phyloP scores from a whole-genome alignment of 176 grass and related monocot genomes.

The Musa itinerans region DNA sequence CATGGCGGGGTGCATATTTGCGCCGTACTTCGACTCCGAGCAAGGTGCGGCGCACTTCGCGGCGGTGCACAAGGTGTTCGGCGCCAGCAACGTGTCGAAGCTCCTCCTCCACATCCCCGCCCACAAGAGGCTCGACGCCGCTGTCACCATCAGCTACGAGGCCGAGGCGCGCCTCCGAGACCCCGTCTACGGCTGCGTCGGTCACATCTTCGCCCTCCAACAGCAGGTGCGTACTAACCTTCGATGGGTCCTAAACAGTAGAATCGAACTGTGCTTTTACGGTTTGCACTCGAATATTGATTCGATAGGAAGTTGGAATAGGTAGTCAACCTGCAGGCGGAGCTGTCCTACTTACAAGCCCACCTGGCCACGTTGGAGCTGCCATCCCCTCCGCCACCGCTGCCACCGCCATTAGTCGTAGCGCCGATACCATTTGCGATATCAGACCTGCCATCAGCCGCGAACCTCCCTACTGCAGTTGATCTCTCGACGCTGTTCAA shows the following conservation, averaged over 20 bases:
- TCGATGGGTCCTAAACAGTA: no score
- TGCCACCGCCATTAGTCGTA: conserved; percentile 38
- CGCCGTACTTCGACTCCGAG: conserved; percentile 96
- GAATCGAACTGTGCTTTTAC: no score
- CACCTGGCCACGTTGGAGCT: conserved; percentile 86
- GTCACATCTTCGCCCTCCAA: conserved; percentile 94
- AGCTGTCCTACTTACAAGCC: conserved; percentile 86
- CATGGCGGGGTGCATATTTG: conserved; percentile 90
- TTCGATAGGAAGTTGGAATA: conserved; percentile 8
- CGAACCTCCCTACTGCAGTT: conserved; percentile 23
- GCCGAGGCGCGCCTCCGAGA: conserved; percentile 81
- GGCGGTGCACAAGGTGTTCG: conserved; percentile 97
- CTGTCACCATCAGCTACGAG: conserved; percentile 97
- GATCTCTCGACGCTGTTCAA: conserved; percentile 30
- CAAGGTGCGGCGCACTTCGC: conserved; percentile 98
- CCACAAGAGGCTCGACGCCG: conserved; percentile 86
- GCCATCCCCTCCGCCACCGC: conserved; percentile 59
- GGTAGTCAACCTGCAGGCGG: conserved; percentile 95
- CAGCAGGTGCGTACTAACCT: conserved; percentile 45
- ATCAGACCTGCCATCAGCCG: conserved; percentile 64
- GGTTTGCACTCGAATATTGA: no score
- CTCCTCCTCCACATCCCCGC: conserved; percentile 86
- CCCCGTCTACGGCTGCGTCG: conserved; percentile 95
- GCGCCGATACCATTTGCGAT: conserved; percentile 47
- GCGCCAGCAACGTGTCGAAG: conserved; percentile 97